phyloP scores from a whole-genome alignment of 2,329 filamentous ascomycete species.

The Lasiodiplodia sp. region DNA sequence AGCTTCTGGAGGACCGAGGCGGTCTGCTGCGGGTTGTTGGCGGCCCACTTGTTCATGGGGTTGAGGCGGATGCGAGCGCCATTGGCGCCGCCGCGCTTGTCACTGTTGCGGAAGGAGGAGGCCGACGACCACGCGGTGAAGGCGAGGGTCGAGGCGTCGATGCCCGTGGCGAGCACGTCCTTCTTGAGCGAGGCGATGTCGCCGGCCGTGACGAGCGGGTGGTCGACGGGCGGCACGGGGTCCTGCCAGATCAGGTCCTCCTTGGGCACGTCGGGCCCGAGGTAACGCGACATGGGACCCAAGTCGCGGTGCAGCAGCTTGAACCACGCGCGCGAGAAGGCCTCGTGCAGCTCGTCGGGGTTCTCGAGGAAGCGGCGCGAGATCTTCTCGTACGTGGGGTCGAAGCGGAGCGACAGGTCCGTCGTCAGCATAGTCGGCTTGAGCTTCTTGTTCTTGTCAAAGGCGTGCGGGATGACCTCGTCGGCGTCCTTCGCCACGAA shows the following conservation, averaged over 20 bases:
- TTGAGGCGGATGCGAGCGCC: constrained; percentile 77
- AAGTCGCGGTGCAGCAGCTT: constrained; percentile 84
- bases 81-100: constrained; percentile 85
- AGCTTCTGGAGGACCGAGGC: constrained; percentile 67
- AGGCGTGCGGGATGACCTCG: constrained; percentile 73
- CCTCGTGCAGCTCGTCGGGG: constrained; percentile 72
- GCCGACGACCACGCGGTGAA: constrained; percentile 51
- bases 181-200: constrained; percentile 73
- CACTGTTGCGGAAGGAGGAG: constrained; percentile 60
- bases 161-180: constrained; percentile 68
- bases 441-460: constrained; percentile 74
- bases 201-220: constrained; percentile 65
- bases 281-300: constrained; percentile 73
- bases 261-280: constrained; percentile 76
- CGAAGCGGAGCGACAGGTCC: constrained; percentile 75
- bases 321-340: constrained; percentile 79
- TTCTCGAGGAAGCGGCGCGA: constrained; percentile 72
- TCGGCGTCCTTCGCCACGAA: constrained; percentile 76
- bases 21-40: constrained; percentile 76
- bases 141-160: constrained; percentile 68
- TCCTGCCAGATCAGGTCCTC: constrained; percentile 80
- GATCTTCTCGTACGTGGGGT: constrained; percentile 78
- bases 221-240: constrained; percentile 67
- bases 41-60: constrained; percentile 75
- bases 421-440: constrained; percentile 79